phyloP scores from a whole-genome alignment of 163 green algal genomes.

The Dunaliella salina region DNA sequence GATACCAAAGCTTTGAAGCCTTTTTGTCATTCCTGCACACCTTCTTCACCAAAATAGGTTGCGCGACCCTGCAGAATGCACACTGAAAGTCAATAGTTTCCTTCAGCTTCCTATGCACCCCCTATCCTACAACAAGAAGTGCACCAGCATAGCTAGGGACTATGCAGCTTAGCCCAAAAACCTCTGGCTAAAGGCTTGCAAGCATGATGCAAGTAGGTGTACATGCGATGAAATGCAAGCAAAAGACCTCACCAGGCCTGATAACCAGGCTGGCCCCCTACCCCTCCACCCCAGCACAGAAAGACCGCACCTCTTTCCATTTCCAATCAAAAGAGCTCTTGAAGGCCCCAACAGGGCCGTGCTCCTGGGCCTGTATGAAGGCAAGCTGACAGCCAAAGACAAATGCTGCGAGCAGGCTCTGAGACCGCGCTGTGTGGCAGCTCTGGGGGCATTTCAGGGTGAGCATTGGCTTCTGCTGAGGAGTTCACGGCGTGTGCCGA shows the following conservation, averaged over 20 bases:
- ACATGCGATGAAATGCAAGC: not conserved
- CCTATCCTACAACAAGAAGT: not conserved
- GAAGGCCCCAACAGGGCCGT: not conserved
- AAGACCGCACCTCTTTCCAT: not conserved
- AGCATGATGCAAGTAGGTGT: not conserved
- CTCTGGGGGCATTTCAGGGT: too few species aligned
- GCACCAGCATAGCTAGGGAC: not conserved
- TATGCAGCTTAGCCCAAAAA: not conserved
- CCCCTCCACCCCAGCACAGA: not conserved
- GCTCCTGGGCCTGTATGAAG: not conserved
- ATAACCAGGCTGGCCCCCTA: too few species aligned
- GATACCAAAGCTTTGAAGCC: too few species aligned
- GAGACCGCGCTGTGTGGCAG: too few species aligned
- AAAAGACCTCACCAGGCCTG: not conserved
- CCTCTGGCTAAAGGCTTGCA: not conserved
- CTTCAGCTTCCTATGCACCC: not conserved
- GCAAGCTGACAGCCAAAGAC: not conserved
- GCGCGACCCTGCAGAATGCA: not conserved
- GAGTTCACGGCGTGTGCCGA: too few species aligned
- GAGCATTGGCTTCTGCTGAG: too few species aligned
- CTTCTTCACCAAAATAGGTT: not conserved
- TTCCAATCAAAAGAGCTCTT: not conserved
- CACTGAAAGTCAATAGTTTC: not conserved
- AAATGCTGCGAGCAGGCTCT: too few species aligned
- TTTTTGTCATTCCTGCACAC: not conserved